These are phyloP conservation scores for Guyanaporus albipodus DNA, from an alignment of 768 basidiomycete species.

Conservation along the genomic window DNA sequence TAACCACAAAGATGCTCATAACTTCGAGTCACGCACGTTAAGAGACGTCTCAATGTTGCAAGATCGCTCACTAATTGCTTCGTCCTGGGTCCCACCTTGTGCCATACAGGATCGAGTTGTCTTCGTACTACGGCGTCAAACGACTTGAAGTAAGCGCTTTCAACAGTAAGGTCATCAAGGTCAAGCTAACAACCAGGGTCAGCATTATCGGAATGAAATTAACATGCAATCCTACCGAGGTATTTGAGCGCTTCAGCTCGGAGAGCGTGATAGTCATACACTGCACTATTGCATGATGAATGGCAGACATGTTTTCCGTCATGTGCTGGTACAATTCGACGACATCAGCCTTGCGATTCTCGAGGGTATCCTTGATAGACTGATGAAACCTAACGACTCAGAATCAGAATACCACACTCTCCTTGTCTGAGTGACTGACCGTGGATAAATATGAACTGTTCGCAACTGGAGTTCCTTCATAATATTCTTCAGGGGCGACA, in stretches of 20 bases:
- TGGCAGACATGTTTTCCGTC: conserved; percentile 84
- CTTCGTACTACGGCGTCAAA: conserved; percentile 87
- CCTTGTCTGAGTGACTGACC: conserved; percentile 44
- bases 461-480: conserved; percentile 91
- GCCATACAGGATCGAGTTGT: conserved; percentile 93
- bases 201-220: background rate
- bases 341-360: conserved; percentile 83
- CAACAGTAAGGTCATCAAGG: conserved; percentile 86
- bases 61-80: conserved; percentile 90
- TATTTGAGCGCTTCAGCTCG: conserved; percentile 86
- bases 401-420: background rate
- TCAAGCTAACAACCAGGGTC: conserved; percentile 60
- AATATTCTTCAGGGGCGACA: conserved; percentile 88
- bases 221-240: conserved; percentile 42
- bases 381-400: conserved; percentile 72
- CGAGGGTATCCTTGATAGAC: conserved; percentile 76
- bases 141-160: conserved; percentile 90
- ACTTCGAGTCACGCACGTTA: conserved; percentile 51
- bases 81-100: conserved; percentile 90
- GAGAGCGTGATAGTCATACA: conserved; percentile 90
- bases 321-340: conserved; percentile 86
- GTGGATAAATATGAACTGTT: conserved; percentile 87
- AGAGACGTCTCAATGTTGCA: conserved; percentile 74
- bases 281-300: conserved; percentile 87
- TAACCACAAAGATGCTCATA: background rate